A percentile compares a stretch with the other conserved stretches of the same genome.
Conservation (phyloP, 352 stramenopile genomes). For the Phytophthora cactorum region DNA sequence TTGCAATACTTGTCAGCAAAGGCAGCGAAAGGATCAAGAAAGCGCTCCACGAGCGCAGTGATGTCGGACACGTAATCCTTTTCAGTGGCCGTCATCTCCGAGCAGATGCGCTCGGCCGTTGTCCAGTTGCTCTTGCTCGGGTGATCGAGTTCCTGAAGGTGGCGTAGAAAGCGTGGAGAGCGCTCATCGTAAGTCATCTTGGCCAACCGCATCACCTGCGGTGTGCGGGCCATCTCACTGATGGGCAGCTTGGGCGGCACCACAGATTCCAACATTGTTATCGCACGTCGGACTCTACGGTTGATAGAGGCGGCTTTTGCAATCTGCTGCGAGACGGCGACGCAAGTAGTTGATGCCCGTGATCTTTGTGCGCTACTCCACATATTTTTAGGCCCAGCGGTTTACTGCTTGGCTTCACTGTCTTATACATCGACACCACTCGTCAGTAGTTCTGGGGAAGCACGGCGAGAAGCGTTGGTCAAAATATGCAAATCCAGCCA, state of each 20-base stretch:
- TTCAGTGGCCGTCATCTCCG: constrained; percentile 37
- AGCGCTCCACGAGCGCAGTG: constrained; percentile 22
- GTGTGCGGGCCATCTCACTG: constrained; percentile 17
- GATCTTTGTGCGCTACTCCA: constrained; percentile 2
- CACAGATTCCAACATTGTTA: constrained; percentile 19
- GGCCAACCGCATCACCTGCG: constrained; percentile 25
- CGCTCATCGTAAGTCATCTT: constrained; percentile 25
- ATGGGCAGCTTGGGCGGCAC: constrained; percentile 23
- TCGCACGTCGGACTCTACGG: constrained; percentile 5
- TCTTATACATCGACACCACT: constrained; percentile 24
- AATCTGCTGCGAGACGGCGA: constrained; percentile 6
- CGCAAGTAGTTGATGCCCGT: constrained; percentile 6
- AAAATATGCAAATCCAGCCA: neutral
- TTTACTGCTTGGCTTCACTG: constrained; percentile 14
- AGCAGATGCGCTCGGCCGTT: constrained; percentile 35
- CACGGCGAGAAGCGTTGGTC: neutral
- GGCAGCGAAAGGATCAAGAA: constrained; percentile 30
- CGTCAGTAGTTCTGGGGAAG: neutral
- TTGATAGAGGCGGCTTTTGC: constrained; percentile 16
- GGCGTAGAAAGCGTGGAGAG: constrained; percentile 37
- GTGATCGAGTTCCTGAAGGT: constrained; percentile 31
- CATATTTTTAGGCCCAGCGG: constrained; percentile 31
- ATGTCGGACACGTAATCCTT: constrained; percentile 41
- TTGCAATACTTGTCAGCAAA: constrained; percentile 19
- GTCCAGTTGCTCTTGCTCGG: constrained; percentile 38